Evolutionary conservation across 352 stramenopile genomes (phyloP).

Genomic region (Phytophthora litchii): DNA sequence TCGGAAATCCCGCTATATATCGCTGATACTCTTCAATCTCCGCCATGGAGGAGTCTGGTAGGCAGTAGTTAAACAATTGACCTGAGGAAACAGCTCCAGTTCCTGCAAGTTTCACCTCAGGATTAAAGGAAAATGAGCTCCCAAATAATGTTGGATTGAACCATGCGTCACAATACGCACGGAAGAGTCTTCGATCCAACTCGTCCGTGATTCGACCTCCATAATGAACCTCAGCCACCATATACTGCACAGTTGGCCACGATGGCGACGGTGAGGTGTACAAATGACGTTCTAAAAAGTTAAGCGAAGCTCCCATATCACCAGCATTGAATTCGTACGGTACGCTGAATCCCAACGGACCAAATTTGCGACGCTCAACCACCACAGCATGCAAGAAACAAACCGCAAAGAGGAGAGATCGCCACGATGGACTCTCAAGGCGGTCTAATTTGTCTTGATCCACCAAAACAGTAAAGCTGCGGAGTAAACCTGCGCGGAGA

Average conservation of each 20-base stretch:
- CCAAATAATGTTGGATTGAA: constrained; percentile 66
- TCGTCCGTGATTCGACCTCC: constrained; percentile 84
- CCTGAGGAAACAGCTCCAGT: constrained; percentile 18
- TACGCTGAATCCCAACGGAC: constrained; percentile 68
- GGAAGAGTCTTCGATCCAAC: constrained; percentile 76
- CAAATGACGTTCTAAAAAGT: constrained; percentile 76
- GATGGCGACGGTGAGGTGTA: constrained; percentile 59
- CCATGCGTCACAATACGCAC: constrained; percentile 76
- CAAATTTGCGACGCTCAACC: constrained; percentile 80
- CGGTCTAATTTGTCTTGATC: constrained; percentile 84
- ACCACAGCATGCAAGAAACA: constrained; percentile 85
- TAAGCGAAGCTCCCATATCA: constrained; percentile 68
- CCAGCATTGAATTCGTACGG: constrained; percentile 85
- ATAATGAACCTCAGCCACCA: constrained; percentile 85
- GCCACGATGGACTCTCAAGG: constrained; percentile 68
- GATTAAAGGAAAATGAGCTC: constrained; percentile 74
- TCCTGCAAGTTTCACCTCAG: constrained; percentile 44
- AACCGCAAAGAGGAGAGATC: constrained; percentile 67
- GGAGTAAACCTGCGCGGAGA: constrained; percentile 71
- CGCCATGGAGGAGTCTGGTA: constrained; percentile 48
- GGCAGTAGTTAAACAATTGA: constrained; percentile 58
- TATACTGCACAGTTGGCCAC: constrained; percentile 83
- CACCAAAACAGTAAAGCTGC: constrained; percentile 74
- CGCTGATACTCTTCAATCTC: constrained; percentile 74
- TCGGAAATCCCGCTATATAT: constrained; percentile 65